A percentile compares a stretch with the other conserved stretches of the same genome.
Evolutionary conservation across 169 alveolate genomes (phyloP).

Genomic region (Miamiensis avidus): DNA sequence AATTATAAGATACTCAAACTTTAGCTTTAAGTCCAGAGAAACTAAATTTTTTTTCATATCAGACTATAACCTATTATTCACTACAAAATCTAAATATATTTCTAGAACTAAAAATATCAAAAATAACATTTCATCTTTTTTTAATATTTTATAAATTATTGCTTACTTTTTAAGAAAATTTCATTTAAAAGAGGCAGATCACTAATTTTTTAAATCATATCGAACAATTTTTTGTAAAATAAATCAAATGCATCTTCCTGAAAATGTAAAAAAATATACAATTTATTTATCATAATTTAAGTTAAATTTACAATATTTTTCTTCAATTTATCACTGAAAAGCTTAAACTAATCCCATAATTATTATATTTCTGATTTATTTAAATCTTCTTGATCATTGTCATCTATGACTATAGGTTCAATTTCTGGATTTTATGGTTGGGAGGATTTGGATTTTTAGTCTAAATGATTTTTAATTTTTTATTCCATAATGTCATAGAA

Average conservation of each 20-base stretch:
- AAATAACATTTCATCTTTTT: too few relatives aligned
- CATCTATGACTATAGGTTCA: too few relatives aligned
- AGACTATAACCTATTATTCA: not conserved
- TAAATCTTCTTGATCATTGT: not conserved
- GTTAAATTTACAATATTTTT: not conserved
- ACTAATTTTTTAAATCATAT: too few relatives aligned
- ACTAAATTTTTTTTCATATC: not conserved
- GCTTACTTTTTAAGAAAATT: not conserved
- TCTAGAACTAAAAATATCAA: not conserved
- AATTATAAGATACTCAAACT: not conserved
- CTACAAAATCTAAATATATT: not conserved
- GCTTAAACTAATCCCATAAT: not conserved
- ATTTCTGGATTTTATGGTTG: too few relatives aligned
- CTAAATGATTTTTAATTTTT: too few relatives aligned
- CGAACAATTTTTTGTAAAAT: not conserved
- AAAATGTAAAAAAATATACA: too few relatives aligned
- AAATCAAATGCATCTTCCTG: not conserved
- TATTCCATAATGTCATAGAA: too few relatives aligned
- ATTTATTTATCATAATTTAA: not conserved
- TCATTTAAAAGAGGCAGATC: not conserved
- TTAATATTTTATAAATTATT: too few relatives aligned
- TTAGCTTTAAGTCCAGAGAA: not conserved
- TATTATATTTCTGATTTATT: not conserved
- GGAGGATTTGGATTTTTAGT: too few relatives aligned
- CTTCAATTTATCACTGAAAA: not conserved